Evolutionary conservation across 345 rosid genomes (phyloP), one percentile per base, ranked within the genome.

Genomic region (Eucalyptus cloeziana): DNA sequence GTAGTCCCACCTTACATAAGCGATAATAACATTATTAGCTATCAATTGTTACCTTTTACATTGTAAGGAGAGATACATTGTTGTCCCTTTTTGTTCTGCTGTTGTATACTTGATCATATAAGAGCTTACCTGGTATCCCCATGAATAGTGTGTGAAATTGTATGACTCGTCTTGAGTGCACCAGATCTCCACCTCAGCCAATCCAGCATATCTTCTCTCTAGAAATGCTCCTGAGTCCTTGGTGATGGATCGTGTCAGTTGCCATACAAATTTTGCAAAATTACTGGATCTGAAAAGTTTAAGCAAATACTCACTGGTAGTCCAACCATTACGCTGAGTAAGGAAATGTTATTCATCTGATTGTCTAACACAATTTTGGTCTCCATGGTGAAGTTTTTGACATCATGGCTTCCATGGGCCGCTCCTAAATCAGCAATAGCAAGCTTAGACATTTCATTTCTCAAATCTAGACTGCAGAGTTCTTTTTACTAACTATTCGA

Each of bases 261-360:
- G 22, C 43, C 79, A 67, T 6, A 16, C 4, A 67, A 67, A n/a
- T 76, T 67, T 67, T 67, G 79, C 40, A 16, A 67, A 67, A 16
- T 67, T 16, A 31, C 79, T 67, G 43, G 22, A 67, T 67, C 21
- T 31, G 27, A 87, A 51, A 43, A 10, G 10, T 33, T 71, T 79
- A 10, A 47, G 81, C 47, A 49, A 49, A 67, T 67, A 50, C 49
- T 88, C 94, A 96, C 99, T 93, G 97, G 99, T 90, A 97, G 86
- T 89, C 99, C 99, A 91, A 95, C 99, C 97, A 96, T 93, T 49
- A 91, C 97, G 40, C 99, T 95, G 12, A 97, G 95, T 80, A 96
- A 92, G 43, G 99, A 94, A 58, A 96, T 91, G 90, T 94, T 94
- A 93, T 94, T 97, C 51, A 91, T 76, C 88, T 96, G 97, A 89